phyloP scores from a whole-genome alignment of 1,284 basidiomycete genomes.

The Ganoderma lingzhi region DNA sequence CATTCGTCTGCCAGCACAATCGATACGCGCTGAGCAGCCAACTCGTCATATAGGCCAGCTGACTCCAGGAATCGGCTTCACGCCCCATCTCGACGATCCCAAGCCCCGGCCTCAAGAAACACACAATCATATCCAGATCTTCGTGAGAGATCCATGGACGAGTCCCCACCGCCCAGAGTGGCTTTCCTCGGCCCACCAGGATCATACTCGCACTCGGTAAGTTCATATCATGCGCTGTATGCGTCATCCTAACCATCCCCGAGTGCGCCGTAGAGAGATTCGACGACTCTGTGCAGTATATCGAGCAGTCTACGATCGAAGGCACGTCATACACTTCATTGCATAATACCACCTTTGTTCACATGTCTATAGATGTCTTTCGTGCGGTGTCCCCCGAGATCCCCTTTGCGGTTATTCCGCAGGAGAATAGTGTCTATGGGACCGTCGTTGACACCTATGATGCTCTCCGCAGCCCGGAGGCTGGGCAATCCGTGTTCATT shows the following conservation, averaged over 20 bases:
- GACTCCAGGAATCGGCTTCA: neutral
- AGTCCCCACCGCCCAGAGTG: conserved; percentile 33
- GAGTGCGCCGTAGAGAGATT: conserved; percentile 72
- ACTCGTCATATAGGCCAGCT: conserved; percentile 5
- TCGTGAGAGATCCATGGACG: conserved; percentile 20
- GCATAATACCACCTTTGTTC: neutral
- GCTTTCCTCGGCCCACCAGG: conserved; percentile 74
- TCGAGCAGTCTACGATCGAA: conserved; percentile 61
- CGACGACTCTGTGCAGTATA: conserved; percentile 57
- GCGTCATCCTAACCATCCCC: conserved; percentile 3
- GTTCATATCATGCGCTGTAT: conserved; percentile 25
- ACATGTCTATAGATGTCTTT: conserved; percentile 59
- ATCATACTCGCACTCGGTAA: conserved; percentile 81
- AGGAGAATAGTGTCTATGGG: conserved; percentile 81
- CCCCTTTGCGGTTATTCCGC: conserved; percentile 69
- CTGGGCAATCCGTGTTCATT: conserved; percentile 56
- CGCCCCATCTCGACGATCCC: neutral
- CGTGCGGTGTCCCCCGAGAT: conserved; percentile 50
- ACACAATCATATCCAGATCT: conserved; percentile 9
- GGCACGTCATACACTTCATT: conserved; percentile 45
- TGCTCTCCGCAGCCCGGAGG: conserved; percentile 52
- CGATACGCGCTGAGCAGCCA: conserved; percentile 8
- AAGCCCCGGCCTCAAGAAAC: neutral
- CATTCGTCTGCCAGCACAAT: neutral
- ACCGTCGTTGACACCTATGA: conserved; percentile 80